Conservation (phyloP, 2,329 filamentous ascomycete species). For the Hortaea werneckii region DNA sequence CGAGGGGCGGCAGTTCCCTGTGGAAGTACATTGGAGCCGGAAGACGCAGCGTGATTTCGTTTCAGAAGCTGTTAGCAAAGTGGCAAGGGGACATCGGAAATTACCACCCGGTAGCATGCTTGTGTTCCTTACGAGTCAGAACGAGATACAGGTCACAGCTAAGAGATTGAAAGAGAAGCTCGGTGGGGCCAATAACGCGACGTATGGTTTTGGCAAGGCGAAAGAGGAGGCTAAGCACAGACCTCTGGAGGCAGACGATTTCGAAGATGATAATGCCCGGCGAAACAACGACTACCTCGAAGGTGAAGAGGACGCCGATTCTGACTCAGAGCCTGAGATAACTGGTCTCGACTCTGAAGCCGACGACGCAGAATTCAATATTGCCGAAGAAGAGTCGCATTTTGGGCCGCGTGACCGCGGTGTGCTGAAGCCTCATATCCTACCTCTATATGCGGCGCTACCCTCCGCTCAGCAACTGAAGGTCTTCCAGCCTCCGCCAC, state of each 20-base stretch:
- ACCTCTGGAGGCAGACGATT: constrained; percentile 2
- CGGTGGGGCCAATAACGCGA: constrained; percentile 36
- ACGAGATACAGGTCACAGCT: constrained; percentile 77
- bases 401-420: constrained; percentile 35
- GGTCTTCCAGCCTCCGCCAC: constrained; percentile 77
- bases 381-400: constrained; percentile 41
- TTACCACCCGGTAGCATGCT: constrained; percentile 84
- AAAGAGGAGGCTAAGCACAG: neutral
- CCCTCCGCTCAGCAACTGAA: constrained; percentile 83
- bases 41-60: constrained; percentile 79
- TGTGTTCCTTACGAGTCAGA: constrained; percentile 88
- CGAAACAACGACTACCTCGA: constrained; percentile 37
- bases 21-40: constrained; percentile 80
- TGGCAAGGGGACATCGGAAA: constrained; percentile 78
- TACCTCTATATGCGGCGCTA: constrained; percentile 89
- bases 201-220: constrained; percentile 4
- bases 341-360: constrained; percentile 48
- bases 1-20: constrained; percentile 83
- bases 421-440: constrained; percentile 66
- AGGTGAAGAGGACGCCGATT: constrained; percentile 37
- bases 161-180: constrained; percentile 65
- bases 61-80: constrained; percentile 80
- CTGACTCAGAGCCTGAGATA: constrained; percentile 51
- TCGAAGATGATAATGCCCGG: constrained; percentile 51
- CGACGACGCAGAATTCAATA: constrained; percentile 46